Conservation (phyloP, 2,329 filamentous ascomycete species). For the Pseudopyricularia cyperi region DNA sequence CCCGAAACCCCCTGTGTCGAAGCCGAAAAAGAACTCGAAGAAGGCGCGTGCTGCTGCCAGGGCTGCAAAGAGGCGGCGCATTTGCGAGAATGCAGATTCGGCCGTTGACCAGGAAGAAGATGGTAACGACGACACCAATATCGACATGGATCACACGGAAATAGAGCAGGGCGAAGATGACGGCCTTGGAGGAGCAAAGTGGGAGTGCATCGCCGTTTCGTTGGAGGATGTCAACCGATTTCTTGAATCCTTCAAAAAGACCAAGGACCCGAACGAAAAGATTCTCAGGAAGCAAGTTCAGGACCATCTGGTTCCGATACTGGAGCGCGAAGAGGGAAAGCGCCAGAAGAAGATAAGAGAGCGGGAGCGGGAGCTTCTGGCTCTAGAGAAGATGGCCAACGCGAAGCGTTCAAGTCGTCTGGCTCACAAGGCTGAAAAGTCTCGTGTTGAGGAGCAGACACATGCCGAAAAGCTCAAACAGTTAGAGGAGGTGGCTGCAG, state of each 20-base stretch:
- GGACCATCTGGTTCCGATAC: conserved; percentile 68
- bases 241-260: conserved; percentile 57
- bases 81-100: conserved; percentile 27
- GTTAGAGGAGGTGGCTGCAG: conserved; percentile 49
- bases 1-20: conserved; percentile 39
- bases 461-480: conserved; percentile 58
- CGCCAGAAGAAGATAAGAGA: conserved; percentile 57
- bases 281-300: conserved; percentile 57
- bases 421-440: conserved; percentile 67
- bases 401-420: conserved; percentile 90
- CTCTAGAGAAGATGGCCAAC: conserved; percentile 75
- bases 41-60: conserved; percentile 51
- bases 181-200: conserved; percentile 63
- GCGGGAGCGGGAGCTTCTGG: conserved; percentile 66
- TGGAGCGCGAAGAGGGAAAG: conserved; percentile 66
- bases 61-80: conserved; percentile 59
- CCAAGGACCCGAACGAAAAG: conserved; percentile 76
- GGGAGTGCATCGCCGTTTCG: conserved; percentile 83
- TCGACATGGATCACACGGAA: conserved; percentile 7
- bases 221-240: conserved; percentile 65
- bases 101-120: conserved; percentile 24
- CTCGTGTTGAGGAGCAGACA: conserved; percentile 58
- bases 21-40: conserved; percentile 51
- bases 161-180: conserved; percentile 29
- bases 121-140: conserved; percentile 8